Evolutionary conservation across 306 rosid genomes (phyloP), one percentile per base, ranked within the genome.

Genomic region (Rosa multiflora): DNA sequence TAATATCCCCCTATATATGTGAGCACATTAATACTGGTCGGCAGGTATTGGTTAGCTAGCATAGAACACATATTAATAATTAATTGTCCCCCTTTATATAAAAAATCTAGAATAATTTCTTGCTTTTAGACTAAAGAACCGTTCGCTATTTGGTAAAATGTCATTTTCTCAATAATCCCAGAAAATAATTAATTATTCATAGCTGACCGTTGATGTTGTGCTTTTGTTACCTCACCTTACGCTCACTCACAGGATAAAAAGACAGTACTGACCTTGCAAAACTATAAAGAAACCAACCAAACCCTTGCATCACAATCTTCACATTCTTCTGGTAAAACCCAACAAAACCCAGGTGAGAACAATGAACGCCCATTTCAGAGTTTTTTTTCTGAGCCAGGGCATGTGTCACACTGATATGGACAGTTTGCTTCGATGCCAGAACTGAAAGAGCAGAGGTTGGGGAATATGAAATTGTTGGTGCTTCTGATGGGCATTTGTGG

Each of bases 81-180:
- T 67, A 48, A 17, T 69, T 69, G 56, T 62, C 53, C 10, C 13
- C 63, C 20, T 81, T 61, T 73, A 44, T 29, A 74, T 46, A 9
- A 53, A 37, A 37, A 37, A 55, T 10, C n/a, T 6, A 10, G 37
- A 53, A 20, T 68, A 26, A 71, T 72, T 72, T 71, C 35, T 62
- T 71, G 75, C 81, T 82, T 77, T 64, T 77, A 26, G 79, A 20
- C 56, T 42, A 66, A 68, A 73, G 52, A 37, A 48, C 26, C 21
- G 48, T 68, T 23, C 40, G 5, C 55, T 23, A 56, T 73, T 42
- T 23, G 48, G 90, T 81, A 81, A 67, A 75, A 88, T 79, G 91
- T 88, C 91, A 79, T 82, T 84, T 81, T 90, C 88, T 1, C 18
- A 9, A 77, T 70, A 49, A 64, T 80, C 52, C 70, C 44, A 37